Evolutionary conservation across 2,329 filamentous ascomycete species (phyloP).

Genomic region (Alternaria longipes): DNA sequence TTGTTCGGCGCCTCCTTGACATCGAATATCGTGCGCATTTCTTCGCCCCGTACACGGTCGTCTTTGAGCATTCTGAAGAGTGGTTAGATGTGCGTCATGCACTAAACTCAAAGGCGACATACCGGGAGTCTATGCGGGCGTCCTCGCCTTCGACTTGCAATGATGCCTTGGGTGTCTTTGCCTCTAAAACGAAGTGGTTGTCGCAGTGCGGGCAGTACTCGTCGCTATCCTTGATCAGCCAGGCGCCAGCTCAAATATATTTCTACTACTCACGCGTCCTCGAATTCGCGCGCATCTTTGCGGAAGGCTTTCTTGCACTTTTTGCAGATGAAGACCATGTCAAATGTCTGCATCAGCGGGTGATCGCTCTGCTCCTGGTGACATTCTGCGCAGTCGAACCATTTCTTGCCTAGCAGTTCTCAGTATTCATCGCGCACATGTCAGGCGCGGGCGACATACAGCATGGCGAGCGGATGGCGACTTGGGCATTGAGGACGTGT

Average conservation of each 20-base stretch:
- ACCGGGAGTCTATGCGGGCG: conserved; percentile 79
- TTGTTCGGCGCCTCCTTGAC: conserved; percentile 77
- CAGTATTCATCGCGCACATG: conserved; percentile 11
- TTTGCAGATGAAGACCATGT: conserved; percentile 97
- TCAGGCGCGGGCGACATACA: conserved; percentile 66
- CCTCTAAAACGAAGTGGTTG: conserved; percentile 96
- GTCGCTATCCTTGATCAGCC: conserved; percentile 64
- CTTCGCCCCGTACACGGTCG: conserved; percentile 73
- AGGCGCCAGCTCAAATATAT: background rate
- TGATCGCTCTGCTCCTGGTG: conserved; percentile 84
- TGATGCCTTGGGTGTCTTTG: conserved; percentile 80
- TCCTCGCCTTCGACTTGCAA: conserved; percentile 93
- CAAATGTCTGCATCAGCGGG: conserved; percentile 75
- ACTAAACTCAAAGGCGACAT: conserved; percentile 17
- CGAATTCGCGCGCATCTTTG: conserved; percentile 90
- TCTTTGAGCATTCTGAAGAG: conserved; percentile 82
- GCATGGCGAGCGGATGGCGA: conserved; percentile 93
- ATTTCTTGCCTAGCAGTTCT: conserved; percentile 76
- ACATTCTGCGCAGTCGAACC: conserved; percentile 98
- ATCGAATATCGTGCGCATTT: conserved; percentile 75
- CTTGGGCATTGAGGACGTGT: conserved; percentile 97
- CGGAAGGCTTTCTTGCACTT: conserved; percentile 99
- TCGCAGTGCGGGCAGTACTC: conserved; percentile 99
- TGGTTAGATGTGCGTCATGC: conserved; percentile 10
- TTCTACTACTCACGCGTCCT: conserved; percentile 67